Evolutionary conservation across 1,139 yeast species (phyloP), one percentile per base, ranked within the genome.

Genomic region (Magnusiomyces starmeri): DNA sequence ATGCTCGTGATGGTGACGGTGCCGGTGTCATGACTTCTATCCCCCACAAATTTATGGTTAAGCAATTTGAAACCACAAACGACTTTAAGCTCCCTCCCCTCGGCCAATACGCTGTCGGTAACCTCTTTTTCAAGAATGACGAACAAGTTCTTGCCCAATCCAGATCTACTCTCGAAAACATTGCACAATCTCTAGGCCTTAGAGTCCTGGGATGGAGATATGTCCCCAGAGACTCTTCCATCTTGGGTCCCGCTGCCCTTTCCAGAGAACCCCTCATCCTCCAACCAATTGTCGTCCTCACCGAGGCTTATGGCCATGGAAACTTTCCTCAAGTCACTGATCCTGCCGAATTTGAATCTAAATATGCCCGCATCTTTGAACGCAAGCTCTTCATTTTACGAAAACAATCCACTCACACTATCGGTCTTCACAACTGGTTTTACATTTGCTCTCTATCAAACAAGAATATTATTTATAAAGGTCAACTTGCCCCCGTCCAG

Each of bases 1-100:
- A 89, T 66, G 95, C 97, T 27, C 81, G 90, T 64, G 97, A 92
- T 67, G 98, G 98, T 71, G 98, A 92, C 68, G 98, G 98, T 71
- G 98, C 98, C 43, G 98, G 98, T 69, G 89, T 92, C 57, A 81
- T 92, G 78, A 81, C 94, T 50, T 85, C 96, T 43, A 82, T 92
- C 58, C 97, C 97, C 43, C 96, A 90, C 72, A 82, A 78, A 60
- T 87, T 92, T 68, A 81, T 92, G 74, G 70, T 71, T 57, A 81
- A 92, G 67, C 97, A 92, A 71, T 90, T 90, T 70, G 79, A 80
- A 61, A 65, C 69, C 16, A 68, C 65, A 24, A 68, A 75, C 62
- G 79, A 78, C 65, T 78, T 81, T 64, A 74, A 79, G 61, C 68
- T 82, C 53, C 97, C 97, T 27, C 74, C 76, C 9, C 72, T 76